A percentile compares a stretch with the other conserved stretches of the same genome.
phyloP scores from a whole-genome alignment of 2,329 filamentous ascomycete species.

The Aspergillus bombycis region DNA sequence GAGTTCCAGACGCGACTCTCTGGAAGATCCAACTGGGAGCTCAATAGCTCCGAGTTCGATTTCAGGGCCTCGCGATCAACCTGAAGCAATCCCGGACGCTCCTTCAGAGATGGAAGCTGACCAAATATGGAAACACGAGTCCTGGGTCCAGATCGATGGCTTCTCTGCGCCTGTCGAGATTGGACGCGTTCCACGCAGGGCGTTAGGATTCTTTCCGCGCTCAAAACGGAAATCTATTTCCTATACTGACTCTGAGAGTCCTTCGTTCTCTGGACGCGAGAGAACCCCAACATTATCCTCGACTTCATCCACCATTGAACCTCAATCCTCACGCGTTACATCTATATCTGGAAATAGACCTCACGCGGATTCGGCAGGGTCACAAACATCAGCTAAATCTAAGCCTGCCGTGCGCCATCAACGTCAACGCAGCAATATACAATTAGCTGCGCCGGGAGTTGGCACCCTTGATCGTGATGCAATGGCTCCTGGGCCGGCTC shows the following conservation, averaged over 20 bases:
- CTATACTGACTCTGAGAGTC: constrained; percentile 62
- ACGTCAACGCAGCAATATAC: constrained; percentile 49
- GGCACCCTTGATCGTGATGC: constrained; percentile 71
- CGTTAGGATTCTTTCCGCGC: constrained; percentile 89
- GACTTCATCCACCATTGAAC: constrained; percentile 30
- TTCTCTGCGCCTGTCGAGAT: constrained; percentile 77
- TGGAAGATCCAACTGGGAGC: constrained; percentile 39
- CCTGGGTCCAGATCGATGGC: constrained; percentile 82
- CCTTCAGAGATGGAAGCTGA: constrained; percentile 58
- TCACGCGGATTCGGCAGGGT: constrained; percentile 29
- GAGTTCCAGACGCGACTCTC: constrained; percentile 16
- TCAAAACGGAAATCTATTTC: constrained; percentile 78
- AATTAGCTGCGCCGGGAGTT: constrained; percentile 83
- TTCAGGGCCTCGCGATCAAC: constrained; percentile 10
- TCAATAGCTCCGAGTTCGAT: constrained; percentile 33
- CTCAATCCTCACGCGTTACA: constrained; percentile 27
- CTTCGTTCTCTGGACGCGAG: constrained; percentile 33
- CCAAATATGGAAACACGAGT: constrained; percentile 79
- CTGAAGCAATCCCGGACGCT: constrained; percentile 15
- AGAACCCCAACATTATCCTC: constrained; percentile 35
- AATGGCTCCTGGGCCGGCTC: constrained; percentile 68
- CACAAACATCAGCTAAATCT: constrained; percentile 32
- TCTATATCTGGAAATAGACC: constrained; percentile 33
- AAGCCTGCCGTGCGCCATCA: constrained; percentile 43
- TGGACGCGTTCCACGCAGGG: constrained; percentile 75